phyloP scores from a whole-genome alignment of 2,329 filamentous ascomycete species.

The Alternaria triticina region DNA sequence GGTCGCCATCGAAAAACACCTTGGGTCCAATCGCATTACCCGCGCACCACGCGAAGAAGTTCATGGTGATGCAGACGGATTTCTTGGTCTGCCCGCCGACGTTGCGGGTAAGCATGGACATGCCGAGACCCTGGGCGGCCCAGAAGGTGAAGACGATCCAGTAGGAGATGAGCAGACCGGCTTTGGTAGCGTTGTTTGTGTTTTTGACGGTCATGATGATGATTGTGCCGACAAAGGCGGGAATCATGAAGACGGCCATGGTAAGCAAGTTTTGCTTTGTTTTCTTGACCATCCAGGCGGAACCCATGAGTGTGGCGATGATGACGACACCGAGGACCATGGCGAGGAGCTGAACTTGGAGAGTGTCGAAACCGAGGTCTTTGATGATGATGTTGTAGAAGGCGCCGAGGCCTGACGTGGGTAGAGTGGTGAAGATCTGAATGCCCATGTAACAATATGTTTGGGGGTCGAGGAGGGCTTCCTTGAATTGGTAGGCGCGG shows the following conservation, averaged over 20 bases:
- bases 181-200: slow-evolving; percentile 62
- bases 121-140: slow-evolving; percentile 71
- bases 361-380: slow-evolving; percentile 67
- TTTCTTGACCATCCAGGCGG: slow-evolving; percentile 71
- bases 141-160: slow-evolving; percentile 81
- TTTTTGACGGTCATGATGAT: slow-evolving; percentile 72
- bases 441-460: slow-evolving; percentile 64
- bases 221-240: slow-evolving; percentile 74
- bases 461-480: slow-evolving; percentile 69
- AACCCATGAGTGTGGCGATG: slow-evolving; percentile 70
- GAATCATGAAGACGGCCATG: slow-evolving; percentile 71
- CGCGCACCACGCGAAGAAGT: slow-evolving; percentile 72
- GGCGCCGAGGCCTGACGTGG: slow-evolving; percentile 73
- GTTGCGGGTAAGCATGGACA: slow-evolving; percentile 73
- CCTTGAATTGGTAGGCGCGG: slow-evolving; percentile 60
- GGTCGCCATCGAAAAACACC: slow-evolving; percentile 58
- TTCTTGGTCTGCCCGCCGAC: slow-evolving; percentile 78
- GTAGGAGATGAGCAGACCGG: slow-evolving; percentile 74
- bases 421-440: slow-evolving; percentile 73
- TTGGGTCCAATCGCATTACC: slow-evolving; percentile 69
- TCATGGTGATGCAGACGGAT: slow-evolving; percentile 69
- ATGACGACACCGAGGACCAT: slow-evolving; percentile 80
- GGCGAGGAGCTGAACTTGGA: slow-evolving; percentile 74
- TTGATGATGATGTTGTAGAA: slow-evolving; percentile 78
- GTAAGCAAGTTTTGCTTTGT: slow-evolving; percentile 71